Base-by-base conservation (phyloP, 768 basidiomycete genomes). In the Stropharia rugosoannulata region DNA sequence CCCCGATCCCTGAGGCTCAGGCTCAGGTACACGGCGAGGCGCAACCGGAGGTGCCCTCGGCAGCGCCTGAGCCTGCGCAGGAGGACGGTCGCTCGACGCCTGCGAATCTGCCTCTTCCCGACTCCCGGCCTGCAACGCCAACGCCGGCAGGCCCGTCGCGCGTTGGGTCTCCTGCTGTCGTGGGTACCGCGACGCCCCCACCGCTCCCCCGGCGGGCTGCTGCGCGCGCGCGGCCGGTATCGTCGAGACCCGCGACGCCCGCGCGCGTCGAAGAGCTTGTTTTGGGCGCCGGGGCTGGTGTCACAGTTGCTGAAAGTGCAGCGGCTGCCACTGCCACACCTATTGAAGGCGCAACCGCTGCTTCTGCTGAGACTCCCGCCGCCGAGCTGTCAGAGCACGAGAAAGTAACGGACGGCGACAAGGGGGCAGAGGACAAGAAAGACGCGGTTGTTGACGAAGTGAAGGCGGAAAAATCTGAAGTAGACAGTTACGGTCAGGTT, bases 131-230 rank as follows among this genome's bases (percentile, higher is more conserved):
- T 3, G 68, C 63, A 12, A 74, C 80, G 37, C 68, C 77, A 16
- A 74, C 80, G 35, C 68, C 77, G 19, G 59, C 51, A 9, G 62
- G 61, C 40, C 66, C 73, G 3, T 70, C 71, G 29, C 64, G 76
- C 35, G 56, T 71, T 2, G 64, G 64, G 11, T 77, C 78, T 4
- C 78, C 80, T 45, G 71, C 65, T 1, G 54, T 57, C 3, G 45
- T 36, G 49, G 3, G 43, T 12, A 71, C 73, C 13, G 57, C 62
- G 18, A 63, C 69, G 3, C 78, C 79, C 5, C 87, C 88, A 0
- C 88, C 87, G 2, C 67, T 90, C 19, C 88, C 88, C 0, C 77
- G 85, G 40, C 74, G 88, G 43, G 88, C 88, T 0, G 80, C 85
- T 46, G 82, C 80, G 1, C 77, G 88, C 18, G 72, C 70, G 5